Evolutionary conservation across 257 asterid species (phyloP), one percentile per base, ranked within the genome.

Genomic region (Ilex asprella): DNA sequence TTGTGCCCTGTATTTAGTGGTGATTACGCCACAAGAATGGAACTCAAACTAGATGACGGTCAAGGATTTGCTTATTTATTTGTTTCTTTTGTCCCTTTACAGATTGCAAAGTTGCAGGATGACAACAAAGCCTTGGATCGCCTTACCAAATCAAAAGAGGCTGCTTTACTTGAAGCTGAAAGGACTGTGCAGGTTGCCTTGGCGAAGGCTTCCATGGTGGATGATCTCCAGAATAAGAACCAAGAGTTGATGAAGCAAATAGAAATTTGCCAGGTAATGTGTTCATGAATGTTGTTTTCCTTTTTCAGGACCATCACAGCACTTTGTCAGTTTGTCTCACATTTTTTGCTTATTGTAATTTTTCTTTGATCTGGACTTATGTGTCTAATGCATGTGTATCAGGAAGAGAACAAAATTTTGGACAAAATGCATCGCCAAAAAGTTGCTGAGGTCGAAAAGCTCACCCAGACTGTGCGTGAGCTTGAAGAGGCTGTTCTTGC

Each of bases 401-500:
- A 92, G 99, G 99, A 92, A 81, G 99, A 92, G 79, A 86, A 92
- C 69, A 92, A 86, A 76, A 92, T 92, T 66, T 71, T 92, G 84
- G 99, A 92, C 74, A 92, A 76, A 74, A 78, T 92, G 89, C 99
- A 92, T 62, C 79, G 97, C 13, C 99, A 86, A 73, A 92, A 92
- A 81, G 96, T 92, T 73, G 97, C 97, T 10, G 97, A 92, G 80
- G 96, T 92, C 69, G 99, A 86, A 79, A 89, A 86, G 80, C 94
- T 92, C 63, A 86, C 97, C 59, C 99, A 92, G 81, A 86, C 96
- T 60, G 98, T 91, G 46, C 95, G 84, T 67, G 98, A 91, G 82
- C 98, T 91, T 69, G 98, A 91, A 76, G 98, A 91, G 77, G 98
- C 96, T 46, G 98, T 91, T 72, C 91, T 91, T 74, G 92, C 97